Evolutionary conservation across 441 rosid species (phyloP).

Genomic region (Aquilaria agallochum): DNA sequence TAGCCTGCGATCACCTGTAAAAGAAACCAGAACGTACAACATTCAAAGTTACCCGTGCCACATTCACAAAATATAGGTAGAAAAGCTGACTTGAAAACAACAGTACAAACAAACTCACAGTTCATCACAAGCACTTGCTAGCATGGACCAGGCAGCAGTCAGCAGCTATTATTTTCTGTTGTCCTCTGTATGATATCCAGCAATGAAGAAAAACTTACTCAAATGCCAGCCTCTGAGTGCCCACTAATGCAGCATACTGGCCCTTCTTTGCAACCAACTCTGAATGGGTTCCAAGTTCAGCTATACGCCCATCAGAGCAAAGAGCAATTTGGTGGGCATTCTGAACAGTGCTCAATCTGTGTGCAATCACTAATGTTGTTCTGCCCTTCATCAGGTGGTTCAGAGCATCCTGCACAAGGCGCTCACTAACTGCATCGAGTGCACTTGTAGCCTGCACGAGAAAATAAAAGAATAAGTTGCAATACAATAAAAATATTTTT

Average conservation of each 20-base stretch:
- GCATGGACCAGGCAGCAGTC: too few species aligned
- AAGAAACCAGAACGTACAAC: too few species aligned
- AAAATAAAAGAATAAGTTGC: slow-evolving; percentile 7
- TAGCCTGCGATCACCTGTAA: too few species aligned
- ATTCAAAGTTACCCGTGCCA: too few species aligned
- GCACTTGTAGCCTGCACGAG: slow-evolving; percentile 81
- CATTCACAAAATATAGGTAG: too few species aligned
- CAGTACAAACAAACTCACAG: too few species aligned
- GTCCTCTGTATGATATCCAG: background rate
- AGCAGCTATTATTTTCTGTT: too few species aligned
- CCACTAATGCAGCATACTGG: slow-evolving; percentile 79
- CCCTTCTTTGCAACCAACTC: slow-evolving; percentile 71
- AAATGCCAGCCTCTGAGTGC: slow-evolving; percentile 86
- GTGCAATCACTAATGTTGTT: slow-evolving; percentile 89
- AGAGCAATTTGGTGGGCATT: slow-evolving; percentile 85
- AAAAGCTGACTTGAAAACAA: too few species aligned
- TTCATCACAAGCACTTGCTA: too few species aligned
- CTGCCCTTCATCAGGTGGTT: slow-evolving; percentile 81
- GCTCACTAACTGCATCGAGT: slow-evolving; percentile 84
- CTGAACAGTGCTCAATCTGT: slow-evolving; percentile 92
- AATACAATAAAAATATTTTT: too few species aligned
- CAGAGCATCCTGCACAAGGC: slow-evolving; percentile 82
- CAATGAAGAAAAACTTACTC: slow-evolving; percentile 33
- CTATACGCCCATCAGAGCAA: slow-evolving; percentile 64
- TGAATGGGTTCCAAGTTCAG: slow-evolving; percentile 80